Evolutionary conservation across 75 land plant species (phyloP).

Genomic region (Picea sitchensis): DNA sequence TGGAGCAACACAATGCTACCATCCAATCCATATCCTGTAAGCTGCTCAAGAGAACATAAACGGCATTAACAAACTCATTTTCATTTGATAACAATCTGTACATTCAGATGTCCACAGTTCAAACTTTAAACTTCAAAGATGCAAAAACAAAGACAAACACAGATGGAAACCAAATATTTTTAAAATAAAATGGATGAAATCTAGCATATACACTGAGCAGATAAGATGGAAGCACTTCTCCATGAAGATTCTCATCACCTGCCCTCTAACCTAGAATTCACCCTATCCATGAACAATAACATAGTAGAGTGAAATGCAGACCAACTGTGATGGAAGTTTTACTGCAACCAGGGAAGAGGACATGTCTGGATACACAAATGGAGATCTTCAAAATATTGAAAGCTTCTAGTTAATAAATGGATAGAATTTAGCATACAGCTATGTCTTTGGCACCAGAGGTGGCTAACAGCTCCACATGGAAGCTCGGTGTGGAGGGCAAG

Average conservation of each 20-base stretch:
- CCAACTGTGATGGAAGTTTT: too few relatives aligned
- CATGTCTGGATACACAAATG: too few relatives aligned
- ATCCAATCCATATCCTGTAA: slow-evolving; percentile 58
- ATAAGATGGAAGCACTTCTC: not conserved
- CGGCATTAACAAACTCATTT: not conserved
- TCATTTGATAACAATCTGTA: not conserved
- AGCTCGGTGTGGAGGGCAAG: too few relatives aligned
- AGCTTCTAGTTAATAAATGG: not conserved
- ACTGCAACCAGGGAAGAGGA: too few relatives aligned
- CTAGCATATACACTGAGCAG: slow-evolving; percentile 13
- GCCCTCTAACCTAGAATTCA: too few relatives aligned
- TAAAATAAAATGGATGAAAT: not conserved
- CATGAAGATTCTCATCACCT: not conserved
- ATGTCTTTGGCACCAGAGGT: not conserved
- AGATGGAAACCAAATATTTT: not conserved
- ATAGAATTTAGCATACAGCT: not conserved
- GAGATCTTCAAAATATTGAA: not conserved
- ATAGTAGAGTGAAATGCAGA: too few relatives aligned
- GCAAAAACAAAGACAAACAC: not conserved
- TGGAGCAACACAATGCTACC: slow-evolving; percentile 62
- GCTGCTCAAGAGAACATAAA: slow-evolving; percentile 23
- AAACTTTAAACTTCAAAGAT: not conserved
- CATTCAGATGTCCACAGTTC: not conserved
- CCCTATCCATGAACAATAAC: too few relatives aligned
- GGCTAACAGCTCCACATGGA: not conserved